phyloP scores from a whole-genome alignment of 192 early-diverging fungal species.

The Mortierella alpina region DNA sequence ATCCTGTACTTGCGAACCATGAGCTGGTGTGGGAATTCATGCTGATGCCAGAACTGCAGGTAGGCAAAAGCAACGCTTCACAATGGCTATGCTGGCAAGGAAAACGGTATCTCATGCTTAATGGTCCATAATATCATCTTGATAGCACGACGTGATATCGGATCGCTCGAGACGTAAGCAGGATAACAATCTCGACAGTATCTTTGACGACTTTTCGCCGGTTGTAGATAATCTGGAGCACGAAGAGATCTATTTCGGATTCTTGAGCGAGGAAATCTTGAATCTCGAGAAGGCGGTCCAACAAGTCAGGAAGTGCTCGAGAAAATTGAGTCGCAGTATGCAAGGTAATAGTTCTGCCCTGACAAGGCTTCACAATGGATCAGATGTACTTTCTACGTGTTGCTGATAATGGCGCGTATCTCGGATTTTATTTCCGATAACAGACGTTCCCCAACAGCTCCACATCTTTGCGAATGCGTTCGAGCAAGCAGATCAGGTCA shows the following conservation, averaged over 20 bases:
- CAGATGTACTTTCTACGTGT: background rate
- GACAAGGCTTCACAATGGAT: background rate
- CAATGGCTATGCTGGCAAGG: background rate
- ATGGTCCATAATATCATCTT: background rate
- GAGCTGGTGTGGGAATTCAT: constrained; percentile 60
- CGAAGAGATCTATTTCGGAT: constrained; percentile 58
- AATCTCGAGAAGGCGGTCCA: constrained; percentile 43
- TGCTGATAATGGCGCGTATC: background rate
- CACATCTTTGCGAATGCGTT: constrained; percentile 25
- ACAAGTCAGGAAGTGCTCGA: constrained; percentile 13
- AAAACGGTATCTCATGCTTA: background rate
- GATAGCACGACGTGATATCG: constrained; percentile 48
- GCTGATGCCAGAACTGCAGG: constrained; percentile 54
- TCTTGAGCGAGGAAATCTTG: constrained; percentile 47
- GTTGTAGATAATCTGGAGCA: constrained; percentile 44
- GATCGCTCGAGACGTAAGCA: constrained; percentile 52
- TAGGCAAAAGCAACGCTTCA: constrained; percentile 13
- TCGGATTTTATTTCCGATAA: background rate
- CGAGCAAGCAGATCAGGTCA: constrained; percentile 14
- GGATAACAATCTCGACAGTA: constrained; percentile 55
- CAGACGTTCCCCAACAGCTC: constrained; percentile 52
- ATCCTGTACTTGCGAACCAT: constrained; percentile 56
- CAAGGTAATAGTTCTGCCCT: constrained; percentile 34
- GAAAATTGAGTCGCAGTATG: constrained; percentile 30
- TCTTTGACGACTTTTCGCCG: constrained; percentile 40